Conservation (phyloP, 345 rosid genomes). For the Citrus trifoliata region DNA sequence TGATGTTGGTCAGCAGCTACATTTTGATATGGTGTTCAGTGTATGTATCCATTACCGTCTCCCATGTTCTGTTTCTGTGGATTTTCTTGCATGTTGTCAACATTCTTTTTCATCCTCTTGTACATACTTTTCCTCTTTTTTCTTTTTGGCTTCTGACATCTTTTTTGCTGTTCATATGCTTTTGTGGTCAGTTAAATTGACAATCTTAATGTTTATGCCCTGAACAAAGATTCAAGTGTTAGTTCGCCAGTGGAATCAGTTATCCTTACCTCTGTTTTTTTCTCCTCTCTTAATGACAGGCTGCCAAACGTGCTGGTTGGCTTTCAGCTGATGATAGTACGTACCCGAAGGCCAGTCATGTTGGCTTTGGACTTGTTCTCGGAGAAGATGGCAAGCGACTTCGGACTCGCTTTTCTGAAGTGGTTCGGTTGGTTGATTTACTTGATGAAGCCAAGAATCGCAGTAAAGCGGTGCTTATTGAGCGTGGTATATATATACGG, state of each 20-base stretch:
- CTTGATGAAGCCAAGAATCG: conserved; percentile 93
- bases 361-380: conserved; percentile 91
- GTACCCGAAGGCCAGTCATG: conserved; percentile 78
- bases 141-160: too few relatives aligned
- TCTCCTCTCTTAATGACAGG: conserved; percentile 45
- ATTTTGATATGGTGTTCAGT: conserved; percentile 87
- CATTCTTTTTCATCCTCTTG: background rate
- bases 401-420: conserved; percentile 82
- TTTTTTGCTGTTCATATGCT: background rate
- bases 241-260: background rate
- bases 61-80: background rate
- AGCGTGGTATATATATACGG: conserved; percentile 61
- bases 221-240: background rate
- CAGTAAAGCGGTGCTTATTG: conserved; percentile 67
- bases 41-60: conserved; percentile 36
- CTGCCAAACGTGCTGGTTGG: conserved; percentile 89
- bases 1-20: conserved; percentile 96
- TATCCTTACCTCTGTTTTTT: conserved; percentile 10
- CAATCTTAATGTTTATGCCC: background rate
- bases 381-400: conserved; percentile 96
- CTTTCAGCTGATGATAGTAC: conserved; percentile 54
- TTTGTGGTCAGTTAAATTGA: background rate
- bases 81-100: conserved; percentile 1
- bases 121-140: too few relatives aligned
- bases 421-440: conserved; percentile 89